These are phyloP conservation scores for Casaregolazyma lundiana DNA, from an alignment of 1,139 yeast species.

Conservation along the genomic window DNA sequence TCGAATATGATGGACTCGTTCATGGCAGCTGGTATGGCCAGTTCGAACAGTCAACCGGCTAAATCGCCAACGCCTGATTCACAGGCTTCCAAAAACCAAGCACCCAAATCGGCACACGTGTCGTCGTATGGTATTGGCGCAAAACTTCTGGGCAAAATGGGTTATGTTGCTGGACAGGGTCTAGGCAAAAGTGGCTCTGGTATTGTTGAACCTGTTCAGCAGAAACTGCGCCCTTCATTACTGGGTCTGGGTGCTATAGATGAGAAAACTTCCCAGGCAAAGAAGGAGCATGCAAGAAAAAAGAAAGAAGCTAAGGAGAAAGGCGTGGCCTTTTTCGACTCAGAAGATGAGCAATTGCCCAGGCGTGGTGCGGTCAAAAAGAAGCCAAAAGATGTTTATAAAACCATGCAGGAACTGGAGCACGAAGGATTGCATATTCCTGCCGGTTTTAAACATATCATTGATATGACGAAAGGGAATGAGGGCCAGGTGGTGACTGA, in stretches of 20 bases:
- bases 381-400: slow-evolving; percentile 29
- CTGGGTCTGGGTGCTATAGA: slow-evolving; percentile 63
- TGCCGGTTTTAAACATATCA: slow-evolving; percentile 27
- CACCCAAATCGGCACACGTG: slow-evolving; percentile 5
- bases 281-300: slow-evolving; percentile 18
- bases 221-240: slow-evolving; percentile 57
- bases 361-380: slow-evolving; percentile 2
- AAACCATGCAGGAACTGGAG: slow-evolving; percentile 39
- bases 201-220: slow-evolving; percentile 71
- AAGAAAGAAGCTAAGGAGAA: slow-evolving; percentile 19
- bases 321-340: slow-evolving; percentile 17
- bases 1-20: not conserved
- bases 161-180: slow-evolving; percentile 78
- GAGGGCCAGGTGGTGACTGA: slow-evolving; percentile 16
- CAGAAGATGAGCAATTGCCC: slow-evolving; percentile 1
- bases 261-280: slow-evolving; percentile 34
- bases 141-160: slow-evolving; percentile 73
- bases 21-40: not conserved
- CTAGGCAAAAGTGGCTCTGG: slow-evolving; percentile 71
- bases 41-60: not conserved
- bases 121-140: slow-evolving; percentile 83
- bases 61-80: not conserved
- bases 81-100: not conserved
- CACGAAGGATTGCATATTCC: slow-evolving; percentile 38
- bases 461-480: slow-evolving; percentile 29